Evolutionary conservation across 331 rosid species (phyloP), one percentile per base, ranked within the genome.

Genomic region (Pyracantha coccinea): DNA sequence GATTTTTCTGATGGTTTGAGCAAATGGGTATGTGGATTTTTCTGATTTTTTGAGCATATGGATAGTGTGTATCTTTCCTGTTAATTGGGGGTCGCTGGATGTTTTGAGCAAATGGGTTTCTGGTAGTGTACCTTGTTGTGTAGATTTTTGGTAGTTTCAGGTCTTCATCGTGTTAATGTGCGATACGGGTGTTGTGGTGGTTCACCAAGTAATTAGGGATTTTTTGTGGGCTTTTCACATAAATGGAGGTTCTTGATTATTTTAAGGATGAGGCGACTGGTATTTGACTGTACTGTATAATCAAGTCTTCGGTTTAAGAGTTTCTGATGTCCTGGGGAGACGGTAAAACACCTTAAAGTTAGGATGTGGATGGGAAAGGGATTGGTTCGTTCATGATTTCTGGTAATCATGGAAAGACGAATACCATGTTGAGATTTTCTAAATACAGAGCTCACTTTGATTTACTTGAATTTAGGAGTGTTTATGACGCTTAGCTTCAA

Each of bases 31-130:
- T 27, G 28, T 72, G 32, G 55, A 60, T 72, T 20, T 72, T 31
- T 68, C 16, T 66, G 74, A 38, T 69, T 68, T 6, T 80, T 71
- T 78, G 8, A 66, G 57, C 44, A 65, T 17, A 66, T 73, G 58
- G 58, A 44, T 19, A 14, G 45, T 14, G 1, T 67, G 25, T 23
- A 23, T 58, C 13, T 41, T 65, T 47, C 1, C 28, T 60, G 66
- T 31, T 12, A 20, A 54, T 73, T 65, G 27, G 53, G 28, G 65
- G n/a, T 50, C 65, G 33, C 52, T 14, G 66, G 35, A n/a, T 66
- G 25, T 38, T 64, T 45, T 67, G 2, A 77, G 38, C 9, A 17
- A 44, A 41, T 68, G 69, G 75, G 52, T 45, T 19, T 41, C 31
- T n/a, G 62, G 14, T 12, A 35, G 4, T 58, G 58, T n/a, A 38